A percentile compares a stretch with the other conserved stretches of the same genome.
phyloP scores from a whole-genome alignment of 108 stramenopile genomes.

The Skeletonema costatum region DNA sequence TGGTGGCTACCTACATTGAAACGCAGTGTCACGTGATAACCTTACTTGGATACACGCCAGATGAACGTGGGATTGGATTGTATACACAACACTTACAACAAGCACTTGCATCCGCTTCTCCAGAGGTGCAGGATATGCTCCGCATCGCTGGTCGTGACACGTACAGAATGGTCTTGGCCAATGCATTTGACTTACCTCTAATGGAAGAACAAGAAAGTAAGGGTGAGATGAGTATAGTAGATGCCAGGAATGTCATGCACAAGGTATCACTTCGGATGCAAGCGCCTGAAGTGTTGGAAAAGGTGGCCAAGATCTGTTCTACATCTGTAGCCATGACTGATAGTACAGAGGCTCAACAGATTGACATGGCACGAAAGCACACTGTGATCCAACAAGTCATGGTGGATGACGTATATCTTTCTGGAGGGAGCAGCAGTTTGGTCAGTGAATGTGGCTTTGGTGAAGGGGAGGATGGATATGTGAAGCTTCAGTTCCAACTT shows the following conservation, averaged over 20 bases:
- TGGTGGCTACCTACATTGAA: constrained; percentile 81
- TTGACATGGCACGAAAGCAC: constrained; percentile 78
- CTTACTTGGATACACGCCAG: constrained; percentile 68
- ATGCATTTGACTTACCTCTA: constrained; percentile 66
- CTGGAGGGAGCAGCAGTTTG: constrained; percentile 53
- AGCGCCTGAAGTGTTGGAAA: constrained; percentile 62
- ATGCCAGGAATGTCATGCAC: constrained; percentile 85
- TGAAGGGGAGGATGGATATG: constrained; percentile 75
- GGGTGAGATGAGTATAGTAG: constrained; percentile 69
- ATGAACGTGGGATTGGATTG: constrained; percentile 75
- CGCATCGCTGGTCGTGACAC: constrained; percentile 59
- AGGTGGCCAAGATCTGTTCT: constrained; percentile 55
- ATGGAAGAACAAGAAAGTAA: constrained; percentile 28
- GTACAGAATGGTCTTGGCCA: constrained; percentile 68
- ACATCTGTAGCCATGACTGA: constrained; percentile 11
- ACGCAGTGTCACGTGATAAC: constrained; percentile 78
- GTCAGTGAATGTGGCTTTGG: constrained; percentile 81
- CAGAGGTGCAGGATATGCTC: constrained; percentile 61
- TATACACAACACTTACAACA: constrained; percentile 73
- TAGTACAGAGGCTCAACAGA: constrained; percentile 45
- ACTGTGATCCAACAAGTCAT: constrained; percentile 77
- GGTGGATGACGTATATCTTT: constrained; percentile 80
- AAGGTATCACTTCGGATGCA: constrained; percentile 76
- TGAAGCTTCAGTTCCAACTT: constrained; percentile 81
- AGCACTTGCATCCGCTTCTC: constrained; percentile 44